Evolutionary conservation across 768 basidiomycete species (phyloP).

Genomic region (Pilatotrama ljubarskyi): DNA sequence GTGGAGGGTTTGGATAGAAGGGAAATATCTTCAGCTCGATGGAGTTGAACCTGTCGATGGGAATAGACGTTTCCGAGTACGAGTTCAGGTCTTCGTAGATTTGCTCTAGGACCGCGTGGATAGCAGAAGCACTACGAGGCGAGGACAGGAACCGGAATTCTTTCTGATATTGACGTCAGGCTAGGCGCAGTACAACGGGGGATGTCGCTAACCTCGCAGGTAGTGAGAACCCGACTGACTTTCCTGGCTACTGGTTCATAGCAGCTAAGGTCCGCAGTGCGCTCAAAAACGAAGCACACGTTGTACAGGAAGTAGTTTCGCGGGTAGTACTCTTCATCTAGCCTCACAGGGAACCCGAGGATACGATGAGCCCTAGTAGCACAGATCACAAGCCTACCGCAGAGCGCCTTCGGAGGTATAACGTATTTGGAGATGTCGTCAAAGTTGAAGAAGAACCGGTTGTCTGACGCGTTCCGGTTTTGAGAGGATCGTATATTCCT

Average conservation of each 20-base stretch:
- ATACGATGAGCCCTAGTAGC: constrained; percentile 81
- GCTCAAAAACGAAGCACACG: constrained; percentile 94
- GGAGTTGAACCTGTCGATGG: constrained; percentile 88
- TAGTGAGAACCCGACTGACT: constrained; percentile 82
- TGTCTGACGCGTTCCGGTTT: constrained; percentile 34
- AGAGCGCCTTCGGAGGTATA: constrained; percentile 83
- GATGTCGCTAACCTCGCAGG: constrained; percentile 73
- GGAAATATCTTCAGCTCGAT: constrained; percentile 96
- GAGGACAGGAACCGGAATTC: constrained; percentile 89
- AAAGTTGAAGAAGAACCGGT: constrained; percentile 77
- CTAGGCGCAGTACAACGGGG: not conserved
- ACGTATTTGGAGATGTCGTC: constrained; percentile 91
- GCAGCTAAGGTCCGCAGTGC: constrained; percentile 87
- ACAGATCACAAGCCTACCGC: constrained; percentile 86
- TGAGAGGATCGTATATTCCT: constrained; percentile 36
- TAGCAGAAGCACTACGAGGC: constrained; percentile 59
- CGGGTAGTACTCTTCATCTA: constrained; percentile 64
- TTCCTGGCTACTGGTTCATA: constrained; percentile 97
- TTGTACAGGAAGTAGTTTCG: constrained; percentile 93
- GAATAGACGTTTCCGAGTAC: constrained; percentile 93
- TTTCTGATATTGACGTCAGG: constrained; percentile 48
- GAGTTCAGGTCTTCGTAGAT: constrained; percentile 97
- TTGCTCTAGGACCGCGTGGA: constrained; percentile 89
- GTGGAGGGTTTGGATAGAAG: constrained; percentile 91
- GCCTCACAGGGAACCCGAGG: constrained; percentile 87